Evolutionary conservation across 495 filamentous ascomycete genomes (phyloP).

Genomic region (Talaromyces ruber): DNA sequence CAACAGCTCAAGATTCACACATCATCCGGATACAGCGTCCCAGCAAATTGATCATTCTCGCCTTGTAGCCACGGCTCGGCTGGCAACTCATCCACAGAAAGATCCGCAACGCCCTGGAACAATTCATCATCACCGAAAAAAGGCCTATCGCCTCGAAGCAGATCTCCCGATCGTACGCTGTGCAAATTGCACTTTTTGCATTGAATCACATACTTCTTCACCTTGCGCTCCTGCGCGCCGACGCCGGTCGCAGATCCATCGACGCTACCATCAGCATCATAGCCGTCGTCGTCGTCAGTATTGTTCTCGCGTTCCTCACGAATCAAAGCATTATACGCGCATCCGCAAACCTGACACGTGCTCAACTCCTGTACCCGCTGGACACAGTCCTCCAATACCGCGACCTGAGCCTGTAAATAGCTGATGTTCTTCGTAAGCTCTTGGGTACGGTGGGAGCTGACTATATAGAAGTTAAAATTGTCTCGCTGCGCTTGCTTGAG

Average conservation of each 20-base stretch:
- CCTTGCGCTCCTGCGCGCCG: neutral
- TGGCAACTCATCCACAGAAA: neutral
- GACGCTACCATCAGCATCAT: neutral
- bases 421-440: neutral
- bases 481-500: neutral
- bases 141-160: neutral
- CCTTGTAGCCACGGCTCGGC: neutral
- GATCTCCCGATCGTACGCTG: neutral
- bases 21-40: neutral
- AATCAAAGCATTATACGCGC: neutral
- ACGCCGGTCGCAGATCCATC: too few species aligned
- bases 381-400: neutral
- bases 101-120: neutral
- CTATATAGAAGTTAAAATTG: too few species aligned
- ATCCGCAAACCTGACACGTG: neutral
- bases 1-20: neutral
- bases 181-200: neutral
- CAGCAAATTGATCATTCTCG: neutral
- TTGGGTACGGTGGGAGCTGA: neutral
- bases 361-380: neutral
- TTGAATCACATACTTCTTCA: neutral
- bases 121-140: neutral
- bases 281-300: neutral
- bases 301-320: neutral
- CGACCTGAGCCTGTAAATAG: neutral